Evolutionary conservation across 495 filamentous ascomycete species (phyloP), one percentile per base, ranked within the genome.

Genomic region (Talaromyces trachyspermus): DNA sequence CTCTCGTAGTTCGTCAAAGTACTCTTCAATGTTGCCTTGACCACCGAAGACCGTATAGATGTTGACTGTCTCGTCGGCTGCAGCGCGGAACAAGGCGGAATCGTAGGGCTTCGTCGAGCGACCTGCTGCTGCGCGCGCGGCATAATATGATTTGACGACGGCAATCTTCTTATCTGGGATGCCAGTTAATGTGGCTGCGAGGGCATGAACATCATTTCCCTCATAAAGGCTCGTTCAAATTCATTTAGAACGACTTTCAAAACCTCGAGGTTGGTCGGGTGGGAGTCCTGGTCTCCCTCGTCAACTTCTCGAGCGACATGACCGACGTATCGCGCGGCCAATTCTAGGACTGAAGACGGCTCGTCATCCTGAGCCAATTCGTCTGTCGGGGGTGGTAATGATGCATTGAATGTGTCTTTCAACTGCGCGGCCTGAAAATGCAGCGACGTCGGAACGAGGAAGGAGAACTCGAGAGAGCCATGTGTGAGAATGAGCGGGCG

Each of bases 11-110:
- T 99, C 94, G 46, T 96, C 90, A 60, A 97, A 99, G 67, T 97
- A 99, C 64, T 97, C 94, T 63, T 97, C 89, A 49, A 97, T 96
- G 63, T 97, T 99, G 45, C 94, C 94, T 62, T 99, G 94, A n/a
- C 94, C 94, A 37, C 94, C 94, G 52, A 96, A 96, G 48, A 99
- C 86, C 41, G 81, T 87, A 71, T 95, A 97, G 33, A 97, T 73
- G 46, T 71, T 79, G 5, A 88, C 91, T 26, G 75, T 74, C 30
- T 76, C 79, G 35, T 96, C 90, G 3, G 79, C 81, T 3, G 88
- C 89, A 17, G 89, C 89, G 15, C 94, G 81, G 60, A 96, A 80
- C 19, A 99, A 77, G 11, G 92, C 92, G 24, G 94, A 97, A 55
- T 95, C 84, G 59, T 97, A 92, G 19, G 85, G 71, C 65, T 85